Conservation (phyloP, 257 asterid species). For the Misopates orontium region DNA sequence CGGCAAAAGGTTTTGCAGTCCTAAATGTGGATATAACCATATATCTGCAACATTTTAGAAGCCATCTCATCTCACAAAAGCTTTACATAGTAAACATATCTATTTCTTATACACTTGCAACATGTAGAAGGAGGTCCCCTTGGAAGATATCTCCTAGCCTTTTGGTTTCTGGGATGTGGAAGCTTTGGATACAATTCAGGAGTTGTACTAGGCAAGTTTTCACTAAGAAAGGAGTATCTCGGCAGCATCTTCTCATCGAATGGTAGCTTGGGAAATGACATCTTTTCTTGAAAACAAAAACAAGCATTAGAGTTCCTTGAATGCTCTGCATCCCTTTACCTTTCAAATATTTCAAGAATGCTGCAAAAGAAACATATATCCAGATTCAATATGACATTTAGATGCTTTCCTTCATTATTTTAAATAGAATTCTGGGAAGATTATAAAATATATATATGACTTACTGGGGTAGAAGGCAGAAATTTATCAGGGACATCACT, state of each 20-base stretch:
- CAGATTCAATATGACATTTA: neutral
- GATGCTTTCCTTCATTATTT: too few species aligned
- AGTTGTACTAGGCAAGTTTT: conserved; percentile 43
- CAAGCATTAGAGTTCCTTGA: conserved; percentile 43
- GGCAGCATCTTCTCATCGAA: conserved; percentile 69
- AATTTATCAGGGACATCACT: too few species aligned
- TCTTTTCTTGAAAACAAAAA: conserved; percentile 63
- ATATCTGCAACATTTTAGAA: too few species aligned
- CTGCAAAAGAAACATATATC: conserved; percentile 47
- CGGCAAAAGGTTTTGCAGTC: too few species aligned
- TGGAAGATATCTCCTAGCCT: too few species aligned
- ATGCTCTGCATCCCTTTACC: conserved; percentile 63
- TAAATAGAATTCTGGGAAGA: too few species aligned
- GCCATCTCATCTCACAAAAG: conserved; percentile 4
- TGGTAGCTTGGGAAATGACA: conserved; percentile 73
- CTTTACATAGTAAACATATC: neutral
- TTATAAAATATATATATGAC: too few species aligned
- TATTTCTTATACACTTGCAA: neutral
- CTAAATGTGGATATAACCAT: too few species aligned
- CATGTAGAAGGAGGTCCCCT: neutral
- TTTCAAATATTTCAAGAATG: conserved; percentile 40
- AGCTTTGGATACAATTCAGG: conserved; percentile 68
- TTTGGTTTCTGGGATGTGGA: conserved; percentile 23
- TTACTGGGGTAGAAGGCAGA: too few species aligned
- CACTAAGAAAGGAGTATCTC: conserved; percentile 56